These are phyloP conservation scores for Middelhovenomyces tepae DNA, from an alignment of 805 yeast genomes.

Conservation along the genomic window DNA sequence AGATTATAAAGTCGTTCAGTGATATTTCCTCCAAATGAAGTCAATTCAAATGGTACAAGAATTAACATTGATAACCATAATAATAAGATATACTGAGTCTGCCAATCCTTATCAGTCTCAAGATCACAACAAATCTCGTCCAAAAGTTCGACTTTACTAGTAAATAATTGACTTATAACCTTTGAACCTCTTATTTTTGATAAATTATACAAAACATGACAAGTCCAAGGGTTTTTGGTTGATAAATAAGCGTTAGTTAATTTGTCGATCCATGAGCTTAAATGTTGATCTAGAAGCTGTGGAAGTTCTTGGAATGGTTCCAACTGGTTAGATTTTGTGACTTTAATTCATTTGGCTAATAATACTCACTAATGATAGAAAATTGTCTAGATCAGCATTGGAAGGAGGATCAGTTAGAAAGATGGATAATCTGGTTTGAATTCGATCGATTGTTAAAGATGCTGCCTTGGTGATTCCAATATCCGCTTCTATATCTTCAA, in stretches of 20 bases:
- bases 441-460: too few relatives aligned
- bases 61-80: constrained; percentile 67
- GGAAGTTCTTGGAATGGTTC: constrained; percentile 21
- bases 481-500: too few relatives aligned
- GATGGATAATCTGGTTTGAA: too few relatives aligned
- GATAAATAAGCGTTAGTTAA: constrained; percentile 3
- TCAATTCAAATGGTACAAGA: constrained; percentile 65
- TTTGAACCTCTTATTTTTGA: constrained; percentile 62
- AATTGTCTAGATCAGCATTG: too few relatives aligned
- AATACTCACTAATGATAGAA: too few relatives aligned
- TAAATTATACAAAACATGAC: constrained; percentile 45
- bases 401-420: too few relatives aligned
- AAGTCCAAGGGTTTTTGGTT: constrained; percentile 16
- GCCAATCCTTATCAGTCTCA: constrained; percentile 32
- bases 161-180: constrained; percentile 46
- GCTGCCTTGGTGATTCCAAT: too few relatives aligned
- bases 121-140: constrained; percentile 29
- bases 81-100: constrained; percentile 40
- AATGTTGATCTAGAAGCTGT: constrained; percentile 19
- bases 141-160: constrained; percentile 49
- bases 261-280: constrained; percentile 7
- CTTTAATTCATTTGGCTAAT: too few relatives aligned
- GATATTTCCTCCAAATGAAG: constrained; percentile 26
- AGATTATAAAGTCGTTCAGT: constrained; percentile 31
- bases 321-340: too few relatives aligned